phyloP scores from a whole-genome alignment of 208 protist genomes.

The Trypanosomatidae sp. region DNA sequence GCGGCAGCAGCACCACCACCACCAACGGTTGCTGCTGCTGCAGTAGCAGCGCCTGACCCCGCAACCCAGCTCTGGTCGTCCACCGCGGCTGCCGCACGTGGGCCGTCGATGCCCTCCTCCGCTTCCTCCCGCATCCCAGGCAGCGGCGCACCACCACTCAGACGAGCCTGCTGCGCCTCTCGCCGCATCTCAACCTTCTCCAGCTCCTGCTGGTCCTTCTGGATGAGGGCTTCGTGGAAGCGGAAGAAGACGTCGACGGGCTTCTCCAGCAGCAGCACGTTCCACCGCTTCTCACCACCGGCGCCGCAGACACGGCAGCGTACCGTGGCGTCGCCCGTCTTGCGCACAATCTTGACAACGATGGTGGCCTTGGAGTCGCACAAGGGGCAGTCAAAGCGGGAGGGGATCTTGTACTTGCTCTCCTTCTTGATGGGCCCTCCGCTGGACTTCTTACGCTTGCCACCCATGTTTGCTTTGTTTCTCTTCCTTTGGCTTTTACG shows the following conservation, averaged over 20 bases:
- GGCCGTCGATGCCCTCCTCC: too few relatives aligned
- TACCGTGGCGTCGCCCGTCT: conserved; percentile 50
- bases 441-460: conserved; percentile 76
- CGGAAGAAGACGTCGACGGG: conserved; percentile 87
- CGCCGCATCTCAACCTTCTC: conserved; percentile 42
- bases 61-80: too few relatives aligned
- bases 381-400: conserved; percentile 85
- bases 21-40: background rate
- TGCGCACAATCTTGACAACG: conserved; percentile 62
- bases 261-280: conserved; percentile 76
- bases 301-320: conserved; percentile 72
- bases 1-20: too few relatives aligned
- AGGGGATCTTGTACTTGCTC: conserved; percentile 92
- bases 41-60: conserved; percentile 4
- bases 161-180: too few relatives aligned
- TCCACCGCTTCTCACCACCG: conserved; percentile 43
- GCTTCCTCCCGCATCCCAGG: too few relatives aligned
- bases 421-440: conserved; percentile 87
- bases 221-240: conserved; percentile 80
- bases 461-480: conserved; percentile 85
- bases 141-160: too few relatives aligned
- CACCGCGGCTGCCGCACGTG: too few relatives aligned
- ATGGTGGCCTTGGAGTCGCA: conserved; percentile 86
- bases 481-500: too few relatives aligned
- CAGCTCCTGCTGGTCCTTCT: conserved; percentile 61